These are phyloP conservation scores for Prototheca stagnorum DNA, from an alignment of 163 green algal genomes.

Conservation along the genomic window DNA sequence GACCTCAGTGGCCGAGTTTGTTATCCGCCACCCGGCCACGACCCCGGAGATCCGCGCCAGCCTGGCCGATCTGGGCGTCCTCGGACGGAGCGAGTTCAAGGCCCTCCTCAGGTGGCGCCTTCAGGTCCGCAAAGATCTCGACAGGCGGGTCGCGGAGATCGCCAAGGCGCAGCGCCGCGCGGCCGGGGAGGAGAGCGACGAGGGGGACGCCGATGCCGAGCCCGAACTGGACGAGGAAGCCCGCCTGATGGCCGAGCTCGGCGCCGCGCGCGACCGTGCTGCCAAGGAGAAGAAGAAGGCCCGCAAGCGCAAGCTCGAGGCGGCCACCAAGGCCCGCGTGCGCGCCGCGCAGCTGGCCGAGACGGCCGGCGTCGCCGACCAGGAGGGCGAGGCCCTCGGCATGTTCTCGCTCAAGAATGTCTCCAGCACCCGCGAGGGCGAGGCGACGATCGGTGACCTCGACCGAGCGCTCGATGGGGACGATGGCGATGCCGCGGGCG, in stretches of 20 bases:
- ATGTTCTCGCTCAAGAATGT: conserved; percentile 57
- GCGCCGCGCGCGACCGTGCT: conserved; percentile 39
- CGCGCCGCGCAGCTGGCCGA: conserved; percentile 38
- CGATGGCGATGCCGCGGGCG: not conserved
- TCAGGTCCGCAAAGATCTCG: conserved; percentile 28
- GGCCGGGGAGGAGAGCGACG: conserved; percentile 9
- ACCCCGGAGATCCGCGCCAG: conserved; percentile 55
- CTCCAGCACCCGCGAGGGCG: too few relatives aligned
- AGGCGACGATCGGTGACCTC: too few relatives aligned
- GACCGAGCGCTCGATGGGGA: too few relatives aligned
- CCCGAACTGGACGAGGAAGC: conserved; percentile 36
- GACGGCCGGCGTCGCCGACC: conserved; percentile 27
- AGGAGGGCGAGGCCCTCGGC: conserved; percentile 14
- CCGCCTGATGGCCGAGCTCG: conserved; percentile 72
- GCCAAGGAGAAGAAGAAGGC: conserved; percentile 49
- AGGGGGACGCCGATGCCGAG: conserved; percentile 12
- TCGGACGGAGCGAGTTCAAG: conserved; percentile 85
- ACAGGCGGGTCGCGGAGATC: conserved; percentile 5
- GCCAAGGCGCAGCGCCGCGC: conserved; percentile 6
- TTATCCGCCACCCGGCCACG: conserved; percentile 45
- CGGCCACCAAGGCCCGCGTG: conserved; percentile 18
- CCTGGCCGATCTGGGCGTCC: conserved; percentile 69
- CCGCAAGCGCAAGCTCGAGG: conserved; percentile 53
- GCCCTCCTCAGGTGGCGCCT: conserved; percentile 70
- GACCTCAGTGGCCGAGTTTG: conserved; percentile 9